Base-by-base conservation (phyloP, 2,329 filamentous ascomycete species). In the Cercospora zeae-maydis region DNA sequence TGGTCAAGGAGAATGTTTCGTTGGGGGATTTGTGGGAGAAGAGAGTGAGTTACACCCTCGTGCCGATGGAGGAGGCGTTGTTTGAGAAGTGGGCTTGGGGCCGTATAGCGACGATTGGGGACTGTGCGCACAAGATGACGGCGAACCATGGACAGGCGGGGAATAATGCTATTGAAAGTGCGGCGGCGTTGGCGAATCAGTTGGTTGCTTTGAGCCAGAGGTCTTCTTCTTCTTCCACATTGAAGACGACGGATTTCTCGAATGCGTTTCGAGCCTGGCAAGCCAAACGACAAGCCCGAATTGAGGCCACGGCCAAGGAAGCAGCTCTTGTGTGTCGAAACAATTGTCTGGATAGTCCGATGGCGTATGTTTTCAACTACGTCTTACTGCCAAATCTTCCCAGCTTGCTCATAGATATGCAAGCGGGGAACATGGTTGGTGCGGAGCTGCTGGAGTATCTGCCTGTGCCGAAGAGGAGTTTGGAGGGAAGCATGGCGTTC, bases 1-100 rank as follows among this genome's bases (percentile, higher is more conserved):
- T 45, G 1, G 65, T 75, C 14, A 71, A 65, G 0, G 67, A 73
- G 11, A 66, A 51, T 16, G 62, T 69, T 54, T 76, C 60, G 0
- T 72, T 78, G n/a, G 69, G 69, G 4, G 67, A 74, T 3, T 11
- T 79, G 1, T 76, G 71, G 58, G 67, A 73, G 14, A 69, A 69
- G 9, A 65, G 67, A 8, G 62, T 72, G 4, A 65, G 67, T 1
- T 72, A 72, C 3, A 72, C 71, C 0, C 65, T 80, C 1, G 69
- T 71, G 13, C 58, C 66, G 1, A 59, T 72, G 52, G 70, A 71
- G 37, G 70, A 71, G 55, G 70, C 65, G 1, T 52, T 63, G 10
- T 70, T 67, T 57, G 67, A 71, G 5, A 63, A 68, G 7, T 72
- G 71, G 70, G 62, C 56, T 5, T 72, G 58, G 36, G 67, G 68